Percentiles rank a stretch among this genome's conserved stretches.
phyloP scores from a whole-genome alignment of 768 basidiomycete genomes.

The Auriscalpium vulgare region DNA sequence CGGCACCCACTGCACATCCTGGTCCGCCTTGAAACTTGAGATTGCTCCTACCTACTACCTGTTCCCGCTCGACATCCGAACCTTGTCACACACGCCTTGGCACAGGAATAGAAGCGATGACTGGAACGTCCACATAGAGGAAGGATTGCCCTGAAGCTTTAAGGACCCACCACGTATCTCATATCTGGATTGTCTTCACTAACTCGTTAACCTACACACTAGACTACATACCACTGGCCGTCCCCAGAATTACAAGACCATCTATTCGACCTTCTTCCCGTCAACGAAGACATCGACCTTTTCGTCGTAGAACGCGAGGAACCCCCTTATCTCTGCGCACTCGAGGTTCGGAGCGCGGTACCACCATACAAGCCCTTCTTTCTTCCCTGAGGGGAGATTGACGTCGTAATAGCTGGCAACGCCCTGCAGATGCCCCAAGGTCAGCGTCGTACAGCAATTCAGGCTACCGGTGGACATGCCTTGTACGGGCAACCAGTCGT shows the following conservation, averaged over 20 bases:
- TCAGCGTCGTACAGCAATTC: neutral
- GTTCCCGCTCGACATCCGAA: too few relatives aligned
- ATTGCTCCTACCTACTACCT: too few relatives aligned
- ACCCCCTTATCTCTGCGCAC: conserved; percentile 41
- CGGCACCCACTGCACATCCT: neutral
- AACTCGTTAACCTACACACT: too few relatives aligned
- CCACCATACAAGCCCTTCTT: conserved; percentile 54
- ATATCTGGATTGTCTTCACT: too few relatives aligned
- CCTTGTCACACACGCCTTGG: too few relatives aligned
- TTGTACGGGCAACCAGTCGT: conserved; percentile 57
- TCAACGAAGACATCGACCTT: conserved; percentile 62
- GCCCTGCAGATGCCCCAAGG: conserved; percentile 32
- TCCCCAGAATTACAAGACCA: neutral
- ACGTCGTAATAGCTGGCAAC: conserved; percentile 52
- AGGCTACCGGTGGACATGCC: conserved; percentile 25
- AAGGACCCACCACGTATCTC: too few relatives aligned
- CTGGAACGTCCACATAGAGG: too few relatives aligned
- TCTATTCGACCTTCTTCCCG: conserved; percentile 39
- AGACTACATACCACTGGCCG: too few relatives aligned
- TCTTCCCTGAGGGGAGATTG: conserved; percentile 34
- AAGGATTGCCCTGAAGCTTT: too few relatives aligned
- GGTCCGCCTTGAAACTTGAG: neutral
- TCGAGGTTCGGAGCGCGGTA: conserved; percentile 48
- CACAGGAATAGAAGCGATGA: too few relatives aligned
- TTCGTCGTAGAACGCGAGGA: conserved; percentile 57